These are phyloP conservation scores for Colletotrichum liriopes DNA, from an alignment of 2,329 filamentous ascomycete genomes.

Conservation along the genomic window DNA sequence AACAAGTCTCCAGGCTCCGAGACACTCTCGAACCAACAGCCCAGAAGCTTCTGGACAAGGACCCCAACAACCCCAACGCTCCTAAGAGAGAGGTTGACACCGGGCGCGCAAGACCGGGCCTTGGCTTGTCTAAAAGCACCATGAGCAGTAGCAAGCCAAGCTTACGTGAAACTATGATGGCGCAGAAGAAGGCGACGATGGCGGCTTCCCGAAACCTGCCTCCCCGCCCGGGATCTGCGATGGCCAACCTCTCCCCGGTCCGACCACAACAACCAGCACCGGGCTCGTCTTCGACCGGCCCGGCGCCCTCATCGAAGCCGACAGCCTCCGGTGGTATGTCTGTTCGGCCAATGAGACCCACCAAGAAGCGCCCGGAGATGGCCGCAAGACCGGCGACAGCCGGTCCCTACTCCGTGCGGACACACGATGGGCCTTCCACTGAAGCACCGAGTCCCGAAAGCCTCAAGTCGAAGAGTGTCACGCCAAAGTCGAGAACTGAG, in stretches of 20 bases:
- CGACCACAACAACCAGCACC: slow-evolving; percentile 57
- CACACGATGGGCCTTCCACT: slow-evolving; percentile 60
- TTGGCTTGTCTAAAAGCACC: slow-evolving; percentile 76
- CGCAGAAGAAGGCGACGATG: slow-evolving; percentile 79
- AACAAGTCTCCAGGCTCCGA: slow-evolving; percentile 74
- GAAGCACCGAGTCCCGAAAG: slow-evolving; percentile 66
- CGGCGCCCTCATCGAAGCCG: slow-evolving; percentile 56
- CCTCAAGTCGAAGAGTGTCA: slow-evolving; percentile 62
- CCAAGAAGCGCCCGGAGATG: slow-evolving; percentile 71
- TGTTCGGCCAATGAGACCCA: slow-evolving; percentile 74
- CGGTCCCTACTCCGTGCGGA: slow-evolving; percentile 75
- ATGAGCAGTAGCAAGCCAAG: slow-evolving; percentile 74
- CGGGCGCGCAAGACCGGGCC: slow-evolving; percentile 69
- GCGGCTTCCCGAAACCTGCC: slow-evolving; percentile 57
- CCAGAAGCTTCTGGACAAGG: slow-evolving; percentile 85
- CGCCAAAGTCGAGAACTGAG: slow-evolving; percentile 64
- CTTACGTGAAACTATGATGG: slow-evolving; percentile 86
- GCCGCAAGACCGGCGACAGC: slow-evolving; percentile 74
- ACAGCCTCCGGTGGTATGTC: slow-evolving; percentile 72
- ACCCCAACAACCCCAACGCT: slow-evolving; percentile 84
- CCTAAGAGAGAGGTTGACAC: slow-evolving; percentile 67
- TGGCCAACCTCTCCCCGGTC: slow-evolving; percentile 56
- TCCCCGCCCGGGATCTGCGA: slow-evolving; percentile 73
- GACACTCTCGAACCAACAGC: slow-evolving; percentile 83
- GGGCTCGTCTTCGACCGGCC: slow-evolving; percentile 48